Conservation (phyloP, 441 rosid species). For the Pelargonium australe region DNA sequence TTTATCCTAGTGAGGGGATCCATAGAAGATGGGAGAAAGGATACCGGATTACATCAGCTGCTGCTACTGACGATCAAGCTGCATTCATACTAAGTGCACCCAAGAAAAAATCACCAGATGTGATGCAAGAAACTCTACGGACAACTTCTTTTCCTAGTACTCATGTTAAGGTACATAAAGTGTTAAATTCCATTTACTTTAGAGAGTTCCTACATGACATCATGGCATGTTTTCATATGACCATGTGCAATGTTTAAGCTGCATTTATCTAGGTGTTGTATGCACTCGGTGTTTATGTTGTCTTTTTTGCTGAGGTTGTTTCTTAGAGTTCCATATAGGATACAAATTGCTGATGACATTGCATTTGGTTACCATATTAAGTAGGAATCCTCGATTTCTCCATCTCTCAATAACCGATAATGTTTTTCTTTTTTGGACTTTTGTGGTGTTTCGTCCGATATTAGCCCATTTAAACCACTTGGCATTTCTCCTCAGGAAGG, state of each 20-base stretch:
- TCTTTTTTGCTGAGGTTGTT: background rate
- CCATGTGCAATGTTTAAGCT: background rate
- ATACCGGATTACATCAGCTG: slow-evolving; percentile 41
- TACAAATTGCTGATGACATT: background rate
- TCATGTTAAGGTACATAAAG: slow-evolving; percentile 30
- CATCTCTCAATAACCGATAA: no score
- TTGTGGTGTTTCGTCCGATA: no score
- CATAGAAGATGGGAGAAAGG: slow-evolving; percentile 50
- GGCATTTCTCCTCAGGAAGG: no score
- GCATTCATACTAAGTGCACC: slow-evolving; percentile 43
- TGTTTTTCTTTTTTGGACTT: no score
- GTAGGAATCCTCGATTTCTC: background rate
- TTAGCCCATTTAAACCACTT: no score
- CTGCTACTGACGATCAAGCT: slow-evolving; percentile 45
- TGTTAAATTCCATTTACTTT: background rate
- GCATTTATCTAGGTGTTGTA: background rate
- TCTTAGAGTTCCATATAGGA: background rate
- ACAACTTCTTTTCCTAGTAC: slow-evolving; percentile 39
- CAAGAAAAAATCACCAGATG: slow-evolving; percentile 35
- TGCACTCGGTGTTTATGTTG: no score
- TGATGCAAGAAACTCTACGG: slow-evolving; percentile 40
- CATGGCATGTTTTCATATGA: background rate
- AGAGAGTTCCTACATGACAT: background rate
- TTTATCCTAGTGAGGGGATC: slow-evolving; percentile 50
- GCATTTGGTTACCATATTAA: background rate